These are phyloP conservation scores for Apiospora phragmitis DNA, from an alignment of 2,329 filamentous ascomycete genomes.

Conservation along the genomic window DNA sequence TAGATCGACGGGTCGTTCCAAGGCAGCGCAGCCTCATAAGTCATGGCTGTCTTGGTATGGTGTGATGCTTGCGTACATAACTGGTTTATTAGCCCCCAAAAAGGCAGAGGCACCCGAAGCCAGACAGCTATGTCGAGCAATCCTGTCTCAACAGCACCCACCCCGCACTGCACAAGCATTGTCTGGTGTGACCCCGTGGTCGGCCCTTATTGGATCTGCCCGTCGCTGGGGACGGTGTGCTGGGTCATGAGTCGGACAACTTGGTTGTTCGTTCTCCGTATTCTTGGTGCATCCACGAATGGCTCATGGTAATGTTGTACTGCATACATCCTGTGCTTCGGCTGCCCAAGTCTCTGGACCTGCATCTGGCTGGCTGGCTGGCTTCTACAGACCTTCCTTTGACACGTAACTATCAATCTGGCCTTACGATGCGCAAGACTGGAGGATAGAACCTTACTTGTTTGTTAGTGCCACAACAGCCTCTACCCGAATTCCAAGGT, in stretches of 20 bases:
- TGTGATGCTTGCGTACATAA: neutral
- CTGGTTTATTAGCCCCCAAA: neutral
- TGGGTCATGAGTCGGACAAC: neutral
- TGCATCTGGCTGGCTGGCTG: neutral
- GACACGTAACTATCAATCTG: neutral
- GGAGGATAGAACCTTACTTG: neutral
- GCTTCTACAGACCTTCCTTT: neutral
- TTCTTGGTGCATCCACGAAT: neutral
- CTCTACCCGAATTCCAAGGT: neutral
- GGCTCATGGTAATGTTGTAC: neutral
- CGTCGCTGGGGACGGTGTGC: neutral
- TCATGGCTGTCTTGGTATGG: neutral
- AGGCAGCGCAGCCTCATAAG: neutral
- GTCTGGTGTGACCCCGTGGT: slow-evolving; percentile 3
- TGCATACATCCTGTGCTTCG: neutral
- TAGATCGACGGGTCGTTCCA: neutral
- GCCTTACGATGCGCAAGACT: neutral
- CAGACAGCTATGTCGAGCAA: neutral
- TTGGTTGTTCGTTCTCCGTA: neutral
- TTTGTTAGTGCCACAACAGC: neutral
- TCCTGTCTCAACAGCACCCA: neutral
- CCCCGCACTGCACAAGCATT: neutral
- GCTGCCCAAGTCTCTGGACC: neutral
- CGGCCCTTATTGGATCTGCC: neutral
- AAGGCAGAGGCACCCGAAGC: neutral